Evolutionary conservation across 23 red algal genomes (phyloP).

Genomic region (Gracilaria domingensis): DNA sequence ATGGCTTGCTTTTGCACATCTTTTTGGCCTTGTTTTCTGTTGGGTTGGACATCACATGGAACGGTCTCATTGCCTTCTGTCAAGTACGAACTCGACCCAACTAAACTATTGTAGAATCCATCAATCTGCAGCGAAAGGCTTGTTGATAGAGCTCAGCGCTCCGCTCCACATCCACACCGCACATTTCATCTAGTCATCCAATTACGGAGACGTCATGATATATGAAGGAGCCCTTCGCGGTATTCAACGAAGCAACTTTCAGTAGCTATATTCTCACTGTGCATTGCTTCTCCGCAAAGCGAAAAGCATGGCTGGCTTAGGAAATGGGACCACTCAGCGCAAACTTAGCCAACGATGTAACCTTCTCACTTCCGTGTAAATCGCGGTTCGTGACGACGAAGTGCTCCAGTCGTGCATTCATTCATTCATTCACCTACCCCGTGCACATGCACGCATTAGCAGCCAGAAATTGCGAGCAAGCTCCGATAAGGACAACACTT

Average conservation of each 20-base stretch:
- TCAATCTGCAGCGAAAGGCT: neutral
- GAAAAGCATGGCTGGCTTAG: neutral
- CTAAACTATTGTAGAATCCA: neutral
- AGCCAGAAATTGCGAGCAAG: neutral
- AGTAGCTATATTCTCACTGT: neutral
- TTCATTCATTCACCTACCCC: too few species aligned
- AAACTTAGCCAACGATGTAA: neutral
- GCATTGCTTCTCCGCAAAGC: neutral
- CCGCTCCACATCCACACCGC: neutral
- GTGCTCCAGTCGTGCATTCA: neutral
- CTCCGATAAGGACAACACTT: too few species aligned
- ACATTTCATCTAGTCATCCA: neutral
- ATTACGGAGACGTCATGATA: constrained; percentile 7
- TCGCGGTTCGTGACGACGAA: neutral
- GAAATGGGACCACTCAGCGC: neutral
- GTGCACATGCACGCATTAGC: neutral
- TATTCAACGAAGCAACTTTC: neutral
- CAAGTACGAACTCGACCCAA: neutral
- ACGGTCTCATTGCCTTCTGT: neutral
- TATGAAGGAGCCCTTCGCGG: neutral
- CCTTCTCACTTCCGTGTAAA: neutral
- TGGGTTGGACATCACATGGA: neutral
- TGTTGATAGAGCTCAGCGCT: neutral
- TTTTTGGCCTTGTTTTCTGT: neutral
- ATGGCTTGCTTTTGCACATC: neutral